Evolutionary conservation across 768 basidiomycete species (phyloP).

Genomic region (Serendipita sp.): DNA sequence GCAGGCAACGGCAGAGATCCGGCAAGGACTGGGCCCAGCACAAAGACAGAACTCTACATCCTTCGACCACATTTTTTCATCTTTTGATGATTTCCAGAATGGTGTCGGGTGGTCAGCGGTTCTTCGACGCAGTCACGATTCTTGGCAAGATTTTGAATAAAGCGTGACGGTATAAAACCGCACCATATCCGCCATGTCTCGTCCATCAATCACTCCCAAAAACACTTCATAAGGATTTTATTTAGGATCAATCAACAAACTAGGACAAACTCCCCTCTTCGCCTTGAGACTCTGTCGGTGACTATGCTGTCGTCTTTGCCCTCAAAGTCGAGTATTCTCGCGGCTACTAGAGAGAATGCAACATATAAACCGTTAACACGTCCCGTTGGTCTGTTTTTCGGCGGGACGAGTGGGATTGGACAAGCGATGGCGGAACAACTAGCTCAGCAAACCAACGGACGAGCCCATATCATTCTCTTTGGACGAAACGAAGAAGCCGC

Average conservation of each 20-base stretch:
- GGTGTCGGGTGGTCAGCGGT: not conserved
- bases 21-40: too few relatives aligned
- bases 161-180: not conserved
- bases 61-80: too few relatives aligned
- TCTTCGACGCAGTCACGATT: not conserved
- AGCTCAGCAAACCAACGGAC: constrained; percentile 30
- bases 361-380: constrained; percentile 12
- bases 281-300: not conserved
- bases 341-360: constrained; percentile 18
- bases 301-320: not conserved
- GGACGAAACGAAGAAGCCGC: constrained; percentile 36
- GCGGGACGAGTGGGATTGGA: constrained; percentile 24
- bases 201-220: not conserved
- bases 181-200: not conserved
- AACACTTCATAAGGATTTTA: not conserved
- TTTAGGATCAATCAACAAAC: not conserved
- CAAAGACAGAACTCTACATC: too few relatives aligned
- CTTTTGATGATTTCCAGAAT: too few relatives aligned
- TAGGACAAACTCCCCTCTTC: not conserved
- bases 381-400: constrained; percentile 22
- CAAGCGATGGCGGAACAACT: constrained; percentile 32
- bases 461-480: constrained; percentile 35
- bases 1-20: too few relatives aligned
- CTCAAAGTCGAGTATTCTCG: not conserved
- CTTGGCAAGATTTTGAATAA: not conserved